Evolutionary conservation across 495 filamentous ascomycete species (phyloP), one percentile per base, ranked within the genome.

Genomic region (Neurospora sublineolata): DNA sequence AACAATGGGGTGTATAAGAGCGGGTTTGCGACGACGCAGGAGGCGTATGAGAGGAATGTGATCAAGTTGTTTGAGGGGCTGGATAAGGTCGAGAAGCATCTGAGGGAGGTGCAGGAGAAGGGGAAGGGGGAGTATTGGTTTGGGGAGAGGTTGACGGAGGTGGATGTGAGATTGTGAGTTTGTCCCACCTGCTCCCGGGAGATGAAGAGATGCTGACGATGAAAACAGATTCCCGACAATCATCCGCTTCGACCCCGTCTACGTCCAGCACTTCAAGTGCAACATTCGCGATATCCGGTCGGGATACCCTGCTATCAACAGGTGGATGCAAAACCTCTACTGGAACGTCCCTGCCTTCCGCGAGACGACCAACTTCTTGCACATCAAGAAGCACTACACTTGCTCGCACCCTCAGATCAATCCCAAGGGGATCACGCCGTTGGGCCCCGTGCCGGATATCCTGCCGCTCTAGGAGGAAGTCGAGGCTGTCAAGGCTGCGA

Each of bases 1-100:
- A 92, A 91, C 71, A 90, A 90, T 75, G 90, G 90, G 7, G 89
- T 92, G 27, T 92, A 92, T 78, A 92, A 91, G 79, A 84, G 85
- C 0, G 89, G 89, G 7, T 91, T 92, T 72, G 88, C 89, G n/a
- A 83, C 82, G 30, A 86, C 86, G 7, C 89, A 91, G 80, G 84
- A 84, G 67, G 87, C 89, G 0, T 93, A 92, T 75, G 85, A 90
- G 58, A 80, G 82, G 40, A 85, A 87, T 68, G 80, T 92, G 16
- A 80, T 79, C 12, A 83, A 84, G 0, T 78, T 93, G n/a, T 92
- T 93, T 73, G 81, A 86, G 70, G 83, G 84, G 1, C 81, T 92
- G 70, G 88, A 92, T 76, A 81, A 85, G n/a, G 75, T 89, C 67
- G 91, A 93, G 74, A 76, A 77, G 58, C 86, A 90, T 73, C 82